Conservation (phyloP, 345 rosid species). For the Citrus sinensis region DNA sequence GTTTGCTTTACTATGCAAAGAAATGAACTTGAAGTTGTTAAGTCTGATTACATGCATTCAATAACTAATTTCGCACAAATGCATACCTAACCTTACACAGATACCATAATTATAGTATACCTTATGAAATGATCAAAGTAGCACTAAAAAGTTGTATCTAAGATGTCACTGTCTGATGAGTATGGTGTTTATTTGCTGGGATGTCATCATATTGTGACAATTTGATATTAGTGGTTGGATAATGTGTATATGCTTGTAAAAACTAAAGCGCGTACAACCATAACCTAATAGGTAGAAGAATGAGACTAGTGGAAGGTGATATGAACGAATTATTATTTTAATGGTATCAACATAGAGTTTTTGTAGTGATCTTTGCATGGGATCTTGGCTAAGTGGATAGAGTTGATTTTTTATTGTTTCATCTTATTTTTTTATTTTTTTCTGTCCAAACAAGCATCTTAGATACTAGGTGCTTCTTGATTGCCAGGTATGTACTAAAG, state of each 20-base stretch:
- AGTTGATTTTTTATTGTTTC: no score
- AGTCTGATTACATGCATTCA: background rate
- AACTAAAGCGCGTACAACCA: background rate
- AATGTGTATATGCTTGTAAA: background rate
- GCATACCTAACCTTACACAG: background rate
- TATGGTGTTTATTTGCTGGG: background rate
- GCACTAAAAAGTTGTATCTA: background rate
- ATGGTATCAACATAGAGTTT: background rate
- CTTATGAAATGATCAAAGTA: background rate
- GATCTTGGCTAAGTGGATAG: no score
- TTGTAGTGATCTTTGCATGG: background rate
- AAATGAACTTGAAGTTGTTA: background rate
- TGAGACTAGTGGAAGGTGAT: conserved; percentile 1
- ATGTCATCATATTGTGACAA: background rate
- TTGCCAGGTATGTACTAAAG: conserved; percentile 70
- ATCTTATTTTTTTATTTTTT: background rate
- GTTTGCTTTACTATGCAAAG: background rate
- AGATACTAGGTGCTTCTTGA: conserved; percentile 14
- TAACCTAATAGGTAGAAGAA: background rate
- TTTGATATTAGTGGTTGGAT: background rate
- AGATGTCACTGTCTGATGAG: background rate
- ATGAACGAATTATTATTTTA: background rate
- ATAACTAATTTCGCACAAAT: background rate
- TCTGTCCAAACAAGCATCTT: conserved; percentile 5
- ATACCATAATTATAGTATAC: background rate